Evolutionary conservation across 106 monocot genomes (phyloP).

Genomic region (Dioscorea alata): DNA sequence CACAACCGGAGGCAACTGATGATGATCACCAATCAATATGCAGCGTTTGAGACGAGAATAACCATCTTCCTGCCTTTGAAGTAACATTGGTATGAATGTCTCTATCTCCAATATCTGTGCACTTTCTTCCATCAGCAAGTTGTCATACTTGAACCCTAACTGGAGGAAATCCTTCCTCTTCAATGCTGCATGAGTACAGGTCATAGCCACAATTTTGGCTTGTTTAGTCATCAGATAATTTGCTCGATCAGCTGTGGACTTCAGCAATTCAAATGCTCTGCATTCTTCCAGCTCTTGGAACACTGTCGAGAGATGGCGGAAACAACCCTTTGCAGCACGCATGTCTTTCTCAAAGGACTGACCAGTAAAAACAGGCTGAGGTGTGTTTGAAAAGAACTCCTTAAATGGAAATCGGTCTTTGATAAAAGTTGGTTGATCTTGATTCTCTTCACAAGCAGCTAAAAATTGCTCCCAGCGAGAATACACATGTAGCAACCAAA

Average conservation of each 20-base stretch:
- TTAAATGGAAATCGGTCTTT: constrained; percentile 82
- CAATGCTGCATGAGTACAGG: constrained; percentile 97
- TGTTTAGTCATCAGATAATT: constrained; percentile 99
- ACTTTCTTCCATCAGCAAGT: constrained; percentile 99
- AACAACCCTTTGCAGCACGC: constrained; percentile 88
- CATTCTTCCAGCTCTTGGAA: constrained; percentile 99
- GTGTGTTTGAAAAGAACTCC: constrained; percentile 73
- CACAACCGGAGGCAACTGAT: constrained; percentile 98
- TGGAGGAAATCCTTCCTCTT: constrained; percentile 98
- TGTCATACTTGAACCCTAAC: constrained; percentile 95
- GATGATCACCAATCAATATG: constrained; percentile 97
- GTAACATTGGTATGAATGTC: constrained; percentile 97
- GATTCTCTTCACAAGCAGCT: constrained; percentile 66
- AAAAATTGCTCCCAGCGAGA: constrained; percentile 98
- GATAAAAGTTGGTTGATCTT: constrained; percentile 68
- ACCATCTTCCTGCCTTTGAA: constrained; percentile 98
- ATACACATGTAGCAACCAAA: constrained; percentile 96
- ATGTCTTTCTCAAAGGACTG: constrained; percentile 94
- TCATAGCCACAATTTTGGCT: constrained; percentile 99
- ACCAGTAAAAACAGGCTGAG: constrained; percentile 63
- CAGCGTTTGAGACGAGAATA: constrained; percentile 91
- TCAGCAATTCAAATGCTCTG: constrained; percentile 92
- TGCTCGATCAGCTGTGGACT: constrained; percentile 93
- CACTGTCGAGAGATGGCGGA: constrained; percentile 88
- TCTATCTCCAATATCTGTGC: constrained; percentile 99